Conservation (phyloP, 176 grass and related monocot species). For the Guadua angustifolia region DNA sequence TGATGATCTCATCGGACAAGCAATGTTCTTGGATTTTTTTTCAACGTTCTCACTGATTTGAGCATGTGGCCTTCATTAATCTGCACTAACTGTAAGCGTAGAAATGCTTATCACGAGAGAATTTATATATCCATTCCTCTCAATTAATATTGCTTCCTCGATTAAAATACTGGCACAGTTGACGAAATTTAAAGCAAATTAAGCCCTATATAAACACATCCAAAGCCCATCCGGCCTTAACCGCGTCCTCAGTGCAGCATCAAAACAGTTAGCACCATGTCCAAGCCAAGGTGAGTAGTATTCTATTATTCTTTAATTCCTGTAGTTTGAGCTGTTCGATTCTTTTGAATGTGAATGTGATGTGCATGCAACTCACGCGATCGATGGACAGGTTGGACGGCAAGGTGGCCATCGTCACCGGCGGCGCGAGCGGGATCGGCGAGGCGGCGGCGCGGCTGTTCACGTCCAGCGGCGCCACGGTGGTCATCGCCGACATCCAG, state of each 20-base stretch:
- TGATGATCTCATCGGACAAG: not conserved
- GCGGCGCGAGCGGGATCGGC: constrained; percentile 84
- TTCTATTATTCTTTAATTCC: not conserved
- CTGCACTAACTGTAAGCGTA: not conserved
- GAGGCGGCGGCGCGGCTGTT: constrained; percentile 71
- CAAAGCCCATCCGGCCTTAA: not conserved
- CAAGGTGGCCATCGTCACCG: constrained; percentile 83
- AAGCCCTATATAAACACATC: constrained; percentile 34
- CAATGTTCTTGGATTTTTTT: not conserved
- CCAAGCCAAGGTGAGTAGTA: constrained; percentile 47
- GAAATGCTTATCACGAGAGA: not conserved
- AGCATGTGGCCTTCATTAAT: not conserved
- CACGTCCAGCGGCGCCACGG: constrained; percentile 66
- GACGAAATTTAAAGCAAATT: not conserved
- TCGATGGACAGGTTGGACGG: constrained; percentile 60
- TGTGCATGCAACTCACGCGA: not conserved
- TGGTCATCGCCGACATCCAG: constrained; percentile 82
- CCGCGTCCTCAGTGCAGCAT: not conserved
- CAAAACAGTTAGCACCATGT: constrained; percentile 26
- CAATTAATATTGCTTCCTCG: not conserved
- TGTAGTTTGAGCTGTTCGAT: not conserved
- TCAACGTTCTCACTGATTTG: too few relatives aligned
- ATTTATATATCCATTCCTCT: not conserved
- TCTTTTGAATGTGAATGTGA: not conserved
- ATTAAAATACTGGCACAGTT: constrained; percentile 27